Evolutionary conservation across 1,284 basidiomycete species (phyloP).

Genomic region (Tilletiopsis washingtonensis): DNA sequence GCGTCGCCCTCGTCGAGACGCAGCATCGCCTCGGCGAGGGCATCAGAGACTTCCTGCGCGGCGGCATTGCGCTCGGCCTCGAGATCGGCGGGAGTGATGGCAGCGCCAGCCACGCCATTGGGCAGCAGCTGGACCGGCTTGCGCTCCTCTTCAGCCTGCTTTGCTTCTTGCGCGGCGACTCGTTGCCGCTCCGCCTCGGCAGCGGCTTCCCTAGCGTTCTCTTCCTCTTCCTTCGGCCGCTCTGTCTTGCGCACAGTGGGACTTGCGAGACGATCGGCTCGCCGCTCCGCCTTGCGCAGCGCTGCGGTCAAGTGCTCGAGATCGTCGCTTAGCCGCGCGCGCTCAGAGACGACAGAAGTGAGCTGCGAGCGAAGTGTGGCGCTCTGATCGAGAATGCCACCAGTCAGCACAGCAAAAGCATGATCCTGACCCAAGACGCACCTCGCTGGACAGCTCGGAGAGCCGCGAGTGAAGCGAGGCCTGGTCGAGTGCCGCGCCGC

Average conservation of each 20-base stretch:
- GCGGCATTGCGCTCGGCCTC: constrained; percentile 1
- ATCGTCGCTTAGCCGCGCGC: not conserved
- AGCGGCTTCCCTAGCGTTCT: constrained; percentile 3
- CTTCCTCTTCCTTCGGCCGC: constrained; percentile 11
- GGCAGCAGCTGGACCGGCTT: not conserved
- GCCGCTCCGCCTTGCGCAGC: constrained; percentile 11
- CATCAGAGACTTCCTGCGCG: not conserved
- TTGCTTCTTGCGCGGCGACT: not conserved
- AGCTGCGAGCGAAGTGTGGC: not conserved
- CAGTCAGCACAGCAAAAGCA: not conserved
- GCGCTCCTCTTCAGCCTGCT: not conserved
- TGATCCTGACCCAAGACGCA: no score
- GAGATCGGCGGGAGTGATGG: not conserved
- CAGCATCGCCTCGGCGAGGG: not conserved
- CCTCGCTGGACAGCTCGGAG: no score
- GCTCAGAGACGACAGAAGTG: not conserved
- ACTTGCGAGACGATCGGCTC: constrained; percentile 11
- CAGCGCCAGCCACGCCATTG: not conserved
- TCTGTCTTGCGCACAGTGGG: constrained; percentile 9
- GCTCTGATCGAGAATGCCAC: not conserved
- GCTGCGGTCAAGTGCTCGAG: not conserved
- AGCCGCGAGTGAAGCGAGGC: no score
- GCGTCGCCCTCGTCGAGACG: constrained; percentile 9
- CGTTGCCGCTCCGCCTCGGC: not conserved
- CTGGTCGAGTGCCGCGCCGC: no score